phyloP scores from a whole-genome alignment of 1,284 basidiomycete genomes.

The Serendipita sp. region DNA sequence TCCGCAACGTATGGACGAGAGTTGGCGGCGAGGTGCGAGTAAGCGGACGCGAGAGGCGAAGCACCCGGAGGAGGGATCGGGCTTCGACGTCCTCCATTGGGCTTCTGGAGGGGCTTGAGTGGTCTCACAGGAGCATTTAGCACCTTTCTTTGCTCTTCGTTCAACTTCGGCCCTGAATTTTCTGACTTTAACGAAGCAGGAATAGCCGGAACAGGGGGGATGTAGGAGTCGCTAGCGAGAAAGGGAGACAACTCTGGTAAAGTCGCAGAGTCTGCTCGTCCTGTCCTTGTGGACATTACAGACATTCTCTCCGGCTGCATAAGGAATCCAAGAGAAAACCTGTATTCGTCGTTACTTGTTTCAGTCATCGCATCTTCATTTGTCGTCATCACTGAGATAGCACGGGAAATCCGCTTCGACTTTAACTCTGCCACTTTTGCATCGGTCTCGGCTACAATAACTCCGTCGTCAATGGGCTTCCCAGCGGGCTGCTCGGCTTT shows the following conservation, averaged over 20 bases:
- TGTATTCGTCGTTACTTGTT: background rate
- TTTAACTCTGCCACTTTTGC: too few species aligned
- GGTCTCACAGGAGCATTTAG: background rate
- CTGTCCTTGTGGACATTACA: background rate
- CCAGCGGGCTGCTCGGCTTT: slow-evolving; percentile 2
- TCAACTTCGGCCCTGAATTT: too few species aligned
- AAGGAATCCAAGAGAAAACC: slow-evolving; percentile 1
- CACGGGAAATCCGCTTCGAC: background rate
- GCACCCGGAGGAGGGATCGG: background rate
- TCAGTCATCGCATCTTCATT: background rate
- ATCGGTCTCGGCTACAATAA: too few species aligned
- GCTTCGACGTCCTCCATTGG: background rate
- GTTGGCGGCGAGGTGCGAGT: slow-evolving; percentile 2
- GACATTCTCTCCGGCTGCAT: slow-evolving; percentile 2
- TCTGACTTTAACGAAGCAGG: background rate
- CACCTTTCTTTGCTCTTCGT: background rate
- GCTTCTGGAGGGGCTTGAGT: background rate
- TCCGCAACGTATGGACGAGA: background rate
- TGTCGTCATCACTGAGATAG: background rate
- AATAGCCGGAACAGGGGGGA: slow-evolving; percentile 1
- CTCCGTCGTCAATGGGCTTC: background rate
- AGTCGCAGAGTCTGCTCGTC: slow-evolving; percentile 2
- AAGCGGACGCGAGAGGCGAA: background rate
- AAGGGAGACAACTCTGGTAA: slow-evolving; percentile 3
- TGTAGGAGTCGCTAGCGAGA: background rate